Conservation (phyloP, 345 rosid species). For the Citrus trifoliata region DNA sequence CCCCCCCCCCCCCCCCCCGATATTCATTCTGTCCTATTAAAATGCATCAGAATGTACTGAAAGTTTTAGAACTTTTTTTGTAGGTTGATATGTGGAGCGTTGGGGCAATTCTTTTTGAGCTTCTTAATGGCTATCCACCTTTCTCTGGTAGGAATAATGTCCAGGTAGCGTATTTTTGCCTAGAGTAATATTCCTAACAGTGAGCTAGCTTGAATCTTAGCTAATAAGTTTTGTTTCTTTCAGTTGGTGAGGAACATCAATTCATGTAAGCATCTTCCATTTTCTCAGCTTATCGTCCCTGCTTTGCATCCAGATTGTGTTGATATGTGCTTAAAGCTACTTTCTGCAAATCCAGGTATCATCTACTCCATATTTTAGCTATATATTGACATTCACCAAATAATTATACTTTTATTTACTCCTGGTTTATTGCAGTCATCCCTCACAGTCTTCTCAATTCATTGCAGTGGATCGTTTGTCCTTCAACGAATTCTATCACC, state of each 20-base stretch:
- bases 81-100: constrained; percentile 80
- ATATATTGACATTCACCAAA: not conserved
- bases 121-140: constrained; percentile 67
- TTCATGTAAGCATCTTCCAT: constrained; percentile 47
- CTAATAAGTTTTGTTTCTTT: constrained; percentile 2
- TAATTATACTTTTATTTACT: not conserved
- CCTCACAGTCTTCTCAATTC: not conserved
- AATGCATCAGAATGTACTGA: constrained; percentile 1
- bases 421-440: not conserved
- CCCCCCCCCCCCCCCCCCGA: too few species aligned
- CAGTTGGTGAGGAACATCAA: constrained; percentile 27
- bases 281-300: constrained; percentile 46
- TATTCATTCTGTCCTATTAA: not conserved
- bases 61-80: not conserved
- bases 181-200: not conserved
- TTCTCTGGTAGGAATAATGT: constrained; percentile 53
- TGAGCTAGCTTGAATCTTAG: not conserved
- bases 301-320: constrained; percentile 52
- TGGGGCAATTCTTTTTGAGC: constrained; percentile 71
- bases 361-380: not conserved
- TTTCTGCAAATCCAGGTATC: constrained; percentile 57
- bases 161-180: constrained; percentile 43
- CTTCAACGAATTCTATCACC: constrained; percentile 24
- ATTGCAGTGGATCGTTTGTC: constrained; percentile 20
- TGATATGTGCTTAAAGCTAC: constrained; percentile 61